phyloP scores from a whole-genome alignment of 305 asterid genomes.

The Andrographis paniculata region DNA sequence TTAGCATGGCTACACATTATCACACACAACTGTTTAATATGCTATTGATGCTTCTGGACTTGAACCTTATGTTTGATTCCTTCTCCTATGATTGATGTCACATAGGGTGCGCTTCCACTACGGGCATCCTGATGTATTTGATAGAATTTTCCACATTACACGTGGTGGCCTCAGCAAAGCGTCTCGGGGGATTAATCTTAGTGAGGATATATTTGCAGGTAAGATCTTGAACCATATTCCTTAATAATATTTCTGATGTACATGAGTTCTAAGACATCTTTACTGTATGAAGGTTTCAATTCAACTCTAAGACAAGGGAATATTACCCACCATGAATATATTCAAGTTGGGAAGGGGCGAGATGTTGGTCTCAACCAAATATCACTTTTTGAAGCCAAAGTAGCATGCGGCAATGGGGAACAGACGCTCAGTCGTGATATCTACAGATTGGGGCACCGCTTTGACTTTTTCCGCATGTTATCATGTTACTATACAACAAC shows the following conservation, averaged over 20 bases:
- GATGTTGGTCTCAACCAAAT: conserved; percentile 99
- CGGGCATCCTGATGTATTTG: conserved; percentile 94
- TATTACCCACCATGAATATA: conserved; percentile 90
- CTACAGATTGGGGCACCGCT: conserved; percentile 97
- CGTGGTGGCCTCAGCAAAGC: conserved; percentile 97
- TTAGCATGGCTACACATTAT: too few species aligned
- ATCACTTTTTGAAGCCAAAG: conserved; percentile 97
- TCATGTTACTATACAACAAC: conserved; percentile 84
- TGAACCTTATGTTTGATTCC: neutral
- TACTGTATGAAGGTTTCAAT: conserved; percentile 65
- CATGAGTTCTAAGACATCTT: conserved; percentile 3
- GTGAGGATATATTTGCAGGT: conserved; percentile 96
- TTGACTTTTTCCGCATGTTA: conserved; percentile 98
- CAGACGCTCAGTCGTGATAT: conserved; percentile 96
- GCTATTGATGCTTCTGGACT: neutral
- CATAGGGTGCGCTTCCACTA: conserved; percentile 89
- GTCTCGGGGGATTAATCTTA: conserved; percentile 82
- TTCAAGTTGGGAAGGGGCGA: conserved; percentile 97
- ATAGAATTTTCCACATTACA: conserved; percentile 82
- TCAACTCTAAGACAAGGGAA: conserved; percentile 91
- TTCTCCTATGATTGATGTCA: conserved; percentile 17
- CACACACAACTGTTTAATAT: neutral
- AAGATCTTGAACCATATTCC: conserved; percentile 22
- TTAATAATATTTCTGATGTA: neutral
- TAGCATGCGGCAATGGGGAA: conserved; percentile 98